Base-by-base conservation (phyloP, 345 rosid genomes). In the Gossypium australe region DNA sequence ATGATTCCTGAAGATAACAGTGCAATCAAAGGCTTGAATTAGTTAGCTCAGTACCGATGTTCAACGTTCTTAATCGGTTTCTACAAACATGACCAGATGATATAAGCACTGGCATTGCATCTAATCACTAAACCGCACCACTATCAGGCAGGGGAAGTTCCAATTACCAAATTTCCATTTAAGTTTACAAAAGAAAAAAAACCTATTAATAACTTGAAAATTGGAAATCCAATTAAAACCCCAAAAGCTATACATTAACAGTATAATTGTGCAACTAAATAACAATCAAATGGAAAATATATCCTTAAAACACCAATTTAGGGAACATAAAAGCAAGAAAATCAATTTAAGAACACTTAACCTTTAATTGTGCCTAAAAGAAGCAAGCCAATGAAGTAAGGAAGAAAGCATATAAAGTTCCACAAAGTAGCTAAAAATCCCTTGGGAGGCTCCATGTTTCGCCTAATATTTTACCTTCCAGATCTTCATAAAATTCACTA, bases 331-430 rank as follows among this genome's bases (percentile, higher is more conserved):
- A 65, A 43, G 58, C 20, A 27, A 57, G 60, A 71, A 57, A 16
- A 59, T 52, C 9, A 69, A 55, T 75, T 29, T n/a, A 3, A 65
- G 51, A 55, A 7, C 1, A 57, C 51, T 49, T 61, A 4, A 89
- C 99, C 99, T 86, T 95, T 95, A 65, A 84, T 75, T 68, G 80
- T 68, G 66, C 98, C 99, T 47, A 95, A 90, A 74, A 93, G 72
- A 29, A 95, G 88, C 53, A 95, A 86, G 0, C 92, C 98, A 65
- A 70, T 69, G 88, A 95, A 95, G 86, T 82, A 90, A 80, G 99
- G 99, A 9, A 95, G 85, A 78, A 95, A 95, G 78, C 85, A 73
- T 48, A 90, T 74, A 45, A 95, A 91, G 73, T 75, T 82, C 97
- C 94, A 88, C 10, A 91, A 49, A 67, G 97, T 72, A 86, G 93